Conservation (phyloP, 495 filamentous ascomycete species). For the Neurospora discreta region DNA sequence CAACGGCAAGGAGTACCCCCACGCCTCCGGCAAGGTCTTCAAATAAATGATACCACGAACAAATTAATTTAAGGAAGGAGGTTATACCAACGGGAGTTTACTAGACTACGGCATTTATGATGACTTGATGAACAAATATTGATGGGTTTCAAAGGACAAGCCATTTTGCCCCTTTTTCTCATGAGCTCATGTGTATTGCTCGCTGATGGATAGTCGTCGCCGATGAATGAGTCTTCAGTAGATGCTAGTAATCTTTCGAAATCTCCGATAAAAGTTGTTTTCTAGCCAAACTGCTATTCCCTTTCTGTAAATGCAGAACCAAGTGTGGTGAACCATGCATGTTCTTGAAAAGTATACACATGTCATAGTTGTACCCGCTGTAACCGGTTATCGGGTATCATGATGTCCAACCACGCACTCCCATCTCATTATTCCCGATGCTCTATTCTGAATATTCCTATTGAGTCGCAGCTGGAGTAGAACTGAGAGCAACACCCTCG, state of each 20-base stretch:
- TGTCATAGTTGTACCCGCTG: not conserved
- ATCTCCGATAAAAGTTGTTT: not conserved
- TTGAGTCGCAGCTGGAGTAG: not conserved
- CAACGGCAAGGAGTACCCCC: slow-evolving; percentile 66
- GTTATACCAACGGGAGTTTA: slow-evolving; percentile 10
- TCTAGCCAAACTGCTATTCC: not conserved
- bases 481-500: not conserved
- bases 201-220: slow-evolving; percentile 10
- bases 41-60: slow-evolving; percentile 53
- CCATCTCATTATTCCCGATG: not conserved
- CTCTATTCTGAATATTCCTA: not conserved
- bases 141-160: slow-evolving; percentile 13
- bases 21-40: slow-evolving; percentile 86
- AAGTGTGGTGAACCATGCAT: not conserved
- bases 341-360: not conserved
- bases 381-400: not conserved
- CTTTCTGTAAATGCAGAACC: not conserved
- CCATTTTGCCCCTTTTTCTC: slow-evolving; percentile 14
- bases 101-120: slow-evolving; percentile 19
- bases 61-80: slow-evolving; percentile 6
- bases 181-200: slow-evolving; percentile 14
- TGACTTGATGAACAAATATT: slow-evolving; percentile 25
- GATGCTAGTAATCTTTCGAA: slow-evolving; percentile 10
- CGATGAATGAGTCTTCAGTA: slow-evolving; percentile 17
- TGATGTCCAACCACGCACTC: not conserved